phyloP scores from a whole-genome alignment of 768 basidiomycete genomes.

The Macrolepiota dolichaula region DNA sequence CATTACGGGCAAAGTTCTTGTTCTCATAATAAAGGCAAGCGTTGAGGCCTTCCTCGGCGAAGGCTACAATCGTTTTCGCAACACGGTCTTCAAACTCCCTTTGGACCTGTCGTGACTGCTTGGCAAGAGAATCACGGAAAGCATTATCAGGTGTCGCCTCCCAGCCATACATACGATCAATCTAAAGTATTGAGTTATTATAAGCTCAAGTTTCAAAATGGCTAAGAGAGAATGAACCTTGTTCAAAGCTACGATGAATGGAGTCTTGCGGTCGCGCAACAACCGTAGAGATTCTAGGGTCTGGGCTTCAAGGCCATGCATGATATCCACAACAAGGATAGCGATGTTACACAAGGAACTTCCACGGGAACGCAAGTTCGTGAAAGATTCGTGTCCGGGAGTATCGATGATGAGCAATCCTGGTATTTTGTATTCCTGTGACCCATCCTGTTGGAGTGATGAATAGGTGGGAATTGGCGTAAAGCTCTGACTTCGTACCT shows the following conservation, averaged over 20 bases:
- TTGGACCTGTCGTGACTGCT: slow-evolving; percentile 75
- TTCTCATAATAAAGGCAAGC: slow-evolving; percentile 96
- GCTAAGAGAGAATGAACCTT: slow-evolving; percentile 49
- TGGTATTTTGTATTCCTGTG: slow-evolving; percentile 93
- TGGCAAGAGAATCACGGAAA: slow-evolving; percentile 86
- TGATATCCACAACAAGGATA: slow-evolving; percentile 98
- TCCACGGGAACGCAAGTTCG: slow-evolving; percentile 92
- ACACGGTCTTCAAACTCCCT: slow-evolving; percentile 92
- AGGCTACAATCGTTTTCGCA: slow-evolving; percentile 81
- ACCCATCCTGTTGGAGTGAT: slow-evolving; percentile 51
- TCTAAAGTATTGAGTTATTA: slow-evolving; percentile 41
- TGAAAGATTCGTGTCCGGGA: slow-evolving; percentile 99
- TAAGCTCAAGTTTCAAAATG: neutral
- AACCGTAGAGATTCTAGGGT: slow-evolving; percentile 94
- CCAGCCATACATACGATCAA: slow-evolving; percentile 98
- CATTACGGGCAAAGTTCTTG: slow-evolving; percentile 90
- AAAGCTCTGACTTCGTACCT: slow-evolving; percentile 35
- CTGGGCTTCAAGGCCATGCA: slow-evolving; percentile 99
- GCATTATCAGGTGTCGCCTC: slow-evolving; percentile 85
- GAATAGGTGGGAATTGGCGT: neutral
- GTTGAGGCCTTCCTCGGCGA: slow-evolving; percentile 98
- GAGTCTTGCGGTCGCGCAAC: slow-evolving; percentile 89
- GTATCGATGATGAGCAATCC: slow-evolving; percentile 97
- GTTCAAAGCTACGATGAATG: slow-evolving; percentile 98
- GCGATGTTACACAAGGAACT: slow-evolving; percentile 98